Base-by-base conservation (phyloP, 768 basidiomycete species). In the Rossbeevera mucosa region DNA sequence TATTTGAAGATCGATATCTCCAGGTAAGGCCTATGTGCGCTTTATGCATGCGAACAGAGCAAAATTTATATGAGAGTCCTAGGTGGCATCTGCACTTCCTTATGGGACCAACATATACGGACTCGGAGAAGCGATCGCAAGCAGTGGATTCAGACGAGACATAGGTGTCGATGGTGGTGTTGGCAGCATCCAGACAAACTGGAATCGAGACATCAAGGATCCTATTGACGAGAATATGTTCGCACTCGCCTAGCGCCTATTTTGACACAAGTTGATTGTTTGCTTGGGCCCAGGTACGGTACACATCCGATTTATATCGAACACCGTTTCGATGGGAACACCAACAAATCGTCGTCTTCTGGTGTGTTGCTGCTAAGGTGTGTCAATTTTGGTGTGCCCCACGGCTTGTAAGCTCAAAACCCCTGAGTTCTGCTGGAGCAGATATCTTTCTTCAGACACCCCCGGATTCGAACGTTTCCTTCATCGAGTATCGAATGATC, bases 1-100 rank as follows among this genome's bases (percentile, higher is more conserved):
- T 91, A 18, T 89, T 90, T 60, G 87, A 90, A 59, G 80, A 90
- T 53, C 84, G 83, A 59, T 90, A 89, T 62, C 73, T 91, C 13
- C 86, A 89, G 75, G 80, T 82, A 48, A 29, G 41, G 22, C 26
- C 16, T 22, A 18, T 13, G 2, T 28, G 33, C 28, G 18, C 8
- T 13, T 22, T 33, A 29, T 30, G 53, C 22, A n/a, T 42, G 16
- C 4, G 29, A 3, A 40, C 13, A 20, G 22, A 47, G 38, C 44
- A 21, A 16, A 24, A 33, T 1, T 26, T 2, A 38, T 25, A 22
- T 13, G 18, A 21, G 3, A 48, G 1, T 28, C 1, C 1, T 51
- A 82, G 81, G 59, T 91, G 22, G 73, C 85, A 0, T 86, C 85
- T 3, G 76, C 82, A 0, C 71, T 91, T 7, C 86, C 88, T 2